Evolutionary conservation across 2,329 filamentous ascomycete species (phyloP).

Genomic region (Colletotrichum melonis): DNA sequence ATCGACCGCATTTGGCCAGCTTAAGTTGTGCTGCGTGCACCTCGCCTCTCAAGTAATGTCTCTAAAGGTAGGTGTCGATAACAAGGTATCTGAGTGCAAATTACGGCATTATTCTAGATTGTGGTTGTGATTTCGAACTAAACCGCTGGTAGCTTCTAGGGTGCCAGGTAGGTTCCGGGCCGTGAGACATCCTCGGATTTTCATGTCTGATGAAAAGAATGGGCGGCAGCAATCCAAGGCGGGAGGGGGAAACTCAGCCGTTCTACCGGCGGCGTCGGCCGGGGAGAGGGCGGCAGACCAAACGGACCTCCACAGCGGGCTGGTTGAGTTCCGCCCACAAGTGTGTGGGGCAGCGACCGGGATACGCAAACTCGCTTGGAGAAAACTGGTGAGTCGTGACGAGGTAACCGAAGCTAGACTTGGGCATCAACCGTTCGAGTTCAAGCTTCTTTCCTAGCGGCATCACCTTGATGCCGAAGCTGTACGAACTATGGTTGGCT

Average conservation of each 20-base stretch:
- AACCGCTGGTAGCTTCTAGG: slow-evolving; percentile 1
- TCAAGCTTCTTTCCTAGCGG: slow-evolving; percentile 33
- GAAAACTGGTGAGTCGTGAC: neutral
- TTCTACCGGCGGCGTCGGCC: slow-evolving; percentile 24
- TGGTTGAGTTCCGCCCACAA: slow-evolving; percentile 25
- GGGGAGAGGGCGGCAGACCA: slow-evolving; percentile 28
- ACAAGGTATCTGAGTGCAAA: neutral
- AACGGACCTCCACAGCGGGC: slow-evolving; percentile 34
- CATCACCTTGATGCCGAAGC: slow-evolving; percentile 9
- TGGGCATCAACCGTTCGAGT: slow-evolving; percentile 3
- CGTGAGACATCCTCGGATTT: slow-evolving; percentile 25
- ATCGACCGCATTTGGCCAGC: neutral
- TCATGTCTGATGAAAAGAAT: slow-evolving; percentile 8
- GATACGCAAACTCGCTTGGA: neutral
- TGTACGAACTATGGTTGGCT: neutral
- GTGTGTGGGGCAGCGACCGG: slow-evolving; percentile 20
- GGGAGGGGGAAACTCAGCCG: slow-evolving; percentile 28
- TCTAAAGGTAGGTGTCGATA: neutral
- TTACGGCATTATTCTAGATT: slow-evolving; percentile 12
- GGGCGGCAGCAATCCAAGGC: slow-evolving; percentile 1
- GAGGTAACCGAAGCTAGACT: slow-evolving; percentile 5
- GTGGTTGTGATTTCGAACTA: neutral
- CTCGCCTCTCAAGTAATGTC: neutral
- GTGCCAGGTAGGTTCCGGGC: slow-evolving; percentile 3
- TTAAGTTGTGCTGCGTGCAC: neutral